Evolutionary conservation across 495 filamentous ascomycete species (phyloP).

Genomic region (Xylaria intraflava): DNA sequence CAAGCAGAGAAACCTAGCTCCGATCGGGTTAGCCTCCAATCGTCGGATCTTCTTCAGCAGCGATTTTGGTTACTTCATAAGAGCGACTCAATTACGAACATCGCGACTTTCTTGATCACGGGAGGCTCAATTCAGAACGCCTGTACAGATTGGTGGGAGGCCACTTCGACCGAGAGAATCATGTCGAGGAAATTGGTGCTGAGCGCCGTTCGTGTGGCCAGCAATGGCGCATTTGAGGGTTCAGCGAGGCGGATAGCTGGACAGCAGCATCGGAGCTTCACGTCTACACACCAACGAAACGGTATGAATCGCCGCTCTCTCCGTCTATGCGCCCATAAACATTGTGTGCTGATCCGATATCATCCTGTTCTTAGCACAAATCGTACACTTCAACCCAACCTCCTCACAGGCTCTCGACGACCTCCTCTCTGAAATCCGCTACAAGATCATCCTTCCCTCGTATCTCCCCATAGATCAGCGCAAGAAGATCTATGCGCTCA

Average conservation of each 20-base stretch:
- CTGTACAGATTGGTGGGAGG: background rate
- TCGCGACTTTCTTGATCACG: background rate
- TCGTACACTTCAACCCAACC: slow-evolving; percentile 26
- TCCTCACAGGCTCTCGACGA: slow-evolving; percentile 32
- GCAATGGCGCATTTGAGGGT: slow-evolving; percentile 18
- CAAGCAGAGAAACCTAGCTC: too few relatives aligned
- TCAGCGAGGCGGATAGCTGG: slow-evolving; percentile 15
- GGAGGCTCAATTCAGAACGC: background rate
- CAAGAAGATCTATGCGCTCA: slow-evolving; percentile 46
- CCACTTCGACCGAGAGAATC: background rate
- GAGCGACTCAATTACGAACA: background rate
- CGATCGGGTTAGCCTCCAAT: too few relatives aligned
- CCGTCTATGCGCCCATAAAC: background rate
- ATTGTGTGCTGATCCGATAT: slow-evolving; percentile 4
- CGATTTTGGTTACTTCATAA: too few relatives aligned
- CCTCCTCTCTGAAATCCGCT: slow-evolving; percentile 48
- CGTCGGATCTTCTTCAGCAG: too few relatives aligned
- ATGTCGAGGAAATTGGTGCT: slow-evolving; percentile 20
- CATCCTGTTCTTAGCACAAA: slow-evolving; percentile 5
- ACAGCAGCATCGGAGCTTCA: slow-evolving; percentile 17
- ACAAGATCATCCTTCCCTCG: slow-evolving; percentile 57
- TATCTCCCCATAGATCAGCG: slow-evolving; percentile 52
- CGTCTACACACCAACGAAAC: slow-evolving; percentile 16
- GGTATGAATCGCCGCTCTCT: slow-evolving; percentile 12
- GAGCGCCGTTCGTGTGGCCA: slow-evolving; percentile 16